These are phyloP conservation scores for Lodderomyces jiufengensis DNA, from an alignment of 1,139 yeast genomes.

Conservation along the genomic window DNA sequence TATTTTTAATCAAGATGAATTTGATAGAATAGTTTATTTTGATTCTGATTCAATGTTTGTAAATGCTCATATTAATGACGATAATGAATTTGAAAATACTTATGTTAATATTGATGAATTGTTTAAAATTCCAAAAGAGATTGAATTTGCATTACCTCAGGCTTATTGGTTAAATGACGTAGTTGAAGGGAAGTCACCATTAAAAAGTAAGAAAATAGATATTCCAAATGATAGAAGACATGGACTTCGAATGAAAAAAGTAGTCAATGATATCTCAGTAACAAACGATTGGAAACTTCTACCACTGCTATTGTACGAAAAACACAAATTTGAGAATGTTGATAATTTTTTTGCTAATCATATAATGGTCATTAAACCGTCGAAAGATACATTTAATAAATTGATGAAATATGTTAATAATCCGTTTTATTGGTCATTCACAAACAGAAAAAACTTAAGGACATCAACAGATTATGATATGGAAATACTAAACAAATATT, in stretches of 20 bases:
- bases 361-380: slow-evolving; percentile 46
- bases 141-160: slow-evolving; percentile 33
- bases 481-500: slow-evolving; percentile 45
- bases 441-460: slow-evolving; percentile 20
- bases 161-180: slow-evolving; percentile 34
- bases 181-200: slow-evolving; percentile 16
- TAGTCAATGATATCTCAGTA: slow-evolving; percentile 12
- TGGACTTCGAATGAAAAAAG: slow-evolving; percentile 12
- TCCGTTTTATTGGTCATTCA: slow-evolving; percentile 32
- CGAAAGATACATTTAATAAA: slow-evolving; percentile 21
- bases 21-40: slow-evolving; percentile 33
- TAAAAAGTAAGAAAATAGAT: slow-evolving; percentile 14
- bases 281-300: slow-evolving; percentile 13
- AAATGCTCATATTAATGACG: slow-evolving; percentile 10
- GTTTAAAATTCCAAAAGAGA: slow-evolving; percentile 25
- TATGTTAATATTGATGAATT: slow-evolving; percentile 27
- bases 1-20: slow-evolving; percentile 48
- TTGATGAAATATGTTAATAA: slow-evolving; percentile 27
- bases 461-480: slow-evolving; percentile 40
- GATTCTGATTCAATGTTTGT: slow-evolving; percentile 44
- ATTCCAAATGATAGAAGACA: slow-evolving; percentile 17
- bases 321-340: slow-evolving; percentile 29
- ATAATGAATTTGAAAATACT: slow-evolving; percentile 10
- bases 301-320: slow-evolving; percentile 23
- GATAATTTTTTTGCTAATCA: slow-evolving; percentile 38